phyloP scores from a whole-genome alignment of 2,329 filamentous ascomycete species.

The Trichoderma polysporum region DNA sequence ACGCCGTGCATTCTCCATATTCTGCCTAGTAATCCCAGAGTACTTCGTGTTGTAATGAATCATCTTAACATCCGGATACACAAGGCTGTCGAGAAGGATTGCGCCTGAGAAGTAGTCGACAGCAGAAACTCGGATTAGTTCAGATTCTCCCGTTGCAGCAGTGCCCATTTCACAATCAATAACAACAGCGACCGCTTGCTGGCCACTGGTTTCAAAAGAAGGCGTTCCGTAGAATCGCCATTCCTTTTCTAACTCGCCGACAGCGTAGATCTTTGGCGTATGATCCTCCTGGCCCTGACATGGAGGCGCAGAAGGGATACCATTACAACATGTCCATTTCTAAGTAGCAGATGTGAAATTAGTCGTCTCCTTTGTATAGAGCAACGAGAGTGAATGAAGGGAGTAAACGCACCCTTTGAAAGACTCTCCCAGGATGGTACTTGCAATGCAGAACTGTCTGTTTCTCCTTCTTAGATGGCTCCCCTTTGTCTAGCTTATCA shows the following conservation, averaged over 20 bases:
- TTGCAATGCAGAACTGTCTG: conserved; percentile 27
- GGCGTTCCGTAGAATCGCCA: conserved; percentile 31
- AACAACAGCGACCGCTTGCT: conserved; percentile 37
- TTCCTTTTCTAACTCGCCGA: conserved; percentile 30
- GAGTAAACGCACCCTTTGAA: conserved; percentile 28
- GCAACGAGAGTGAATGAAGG: not conserved
- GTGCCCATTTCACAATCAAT: conserved; percentile 59
- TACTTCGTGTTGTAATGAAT: conserved; percentile 49
- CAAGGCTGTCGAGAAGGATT: conserved; percentile 50
- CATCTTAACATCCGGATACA: conserved; percentile 48
- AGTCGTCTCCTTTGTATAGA: not conserved
- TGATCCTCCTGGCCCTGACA: conserved; percentile 32
- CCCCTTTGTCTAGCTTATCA: not conserved
- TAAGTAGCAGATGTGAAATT: conserved; percentile 8
- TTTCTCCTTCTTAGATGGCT: not conserved
- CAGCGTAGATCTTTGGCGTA: conserved; percentile 25
- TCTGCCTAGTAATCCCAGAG: conserved; percentile 46
- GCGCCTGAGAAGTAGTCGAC: conserved; percentile 52
- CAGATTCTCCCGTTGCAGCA: conserved; percentile 42
- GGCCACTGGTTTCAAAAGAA: not conserved
- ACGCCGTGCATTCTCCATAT: conserved; percentile 39
- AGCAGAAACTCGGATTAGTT: conserved; percentile 52
- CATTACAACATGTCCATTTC: conserved; percentile 36
- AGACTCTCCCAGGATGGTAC: conserved; percentile 32
- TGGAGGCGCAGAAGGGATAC: conserved; percentile 24